These are phyloP conservation scores for Primulina huaijiensis DNA, from an alignment of 257 asterid genomes.

Conservation along the genomic window DNA sequence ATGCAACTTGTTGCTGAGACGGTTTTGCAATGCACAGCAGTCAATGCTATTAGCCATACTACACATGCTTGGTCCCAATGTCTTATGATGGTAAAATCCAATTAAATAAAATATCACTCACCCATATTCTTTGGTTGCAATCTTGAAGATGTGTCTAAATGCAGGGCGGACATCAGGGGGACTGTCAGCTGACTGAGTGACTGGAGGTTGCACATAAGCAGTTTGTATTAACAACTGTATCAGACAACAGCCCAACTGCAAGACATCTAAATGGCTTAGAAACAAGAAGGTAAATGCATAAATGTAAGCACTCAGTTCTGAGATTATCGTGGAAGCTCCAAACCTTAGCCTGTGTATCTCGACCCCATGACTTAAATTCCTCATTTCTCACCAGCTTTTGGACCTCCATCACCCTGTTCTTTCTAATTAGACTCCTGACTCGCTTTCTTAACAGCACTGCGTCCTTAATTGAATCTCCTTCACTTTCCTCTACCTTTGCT, in stretches of 20 bases:
- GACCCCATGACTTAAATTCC: constrained; percentile 71
- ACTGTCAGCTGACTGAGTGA: constrained; percentile 62
- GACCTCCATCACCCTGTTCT: constrained; percentile 61
- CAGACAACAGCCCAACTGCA: constrained; percentile 96
- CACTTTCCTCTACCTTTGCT: constrained; percentile 38
- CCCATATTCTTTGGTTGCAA: constrained; percentile 63
- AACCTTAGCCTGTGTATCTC: constrained; percentile 87
- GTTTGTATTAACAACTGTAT: constrained; percentile 72
- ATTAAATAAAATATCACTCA: constrained; percentile 30
- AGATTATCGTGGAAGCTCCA: constrained; percentile 23
- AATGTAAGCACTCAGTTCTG: constrained; percentile 8
- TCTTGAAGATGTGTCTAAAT: constrained; percentile 76
- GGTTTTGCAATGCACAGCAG: background rate
- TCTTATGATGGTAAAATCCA: background rate
- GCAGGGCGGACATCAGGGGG: constrained; percentile 98
- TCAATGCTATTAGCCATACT: constrained; percentile 6
- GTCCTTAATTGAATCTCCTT: constrained; percentile 48
- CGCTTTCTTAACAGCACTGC: constrained; percentile 59
- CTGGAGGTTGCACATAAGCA: constrained; percentile 86
- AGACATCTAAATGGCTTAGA: constrained; percentile 23
- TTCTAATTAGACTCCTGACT: constrained; percentile 63
- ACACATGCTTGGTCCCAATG: constrained; percentile 1
- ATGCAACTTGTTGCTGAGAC: background rate
- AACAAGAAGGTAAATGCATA: constrained; percentile 17
- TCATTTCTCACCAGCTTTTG: constrained; percentile 78